These are phyloP conservation scores for Cubamyces lactineus DNA, from an alignment of 768 basidiomycete species.

Conservation along the genomic window DNA sequence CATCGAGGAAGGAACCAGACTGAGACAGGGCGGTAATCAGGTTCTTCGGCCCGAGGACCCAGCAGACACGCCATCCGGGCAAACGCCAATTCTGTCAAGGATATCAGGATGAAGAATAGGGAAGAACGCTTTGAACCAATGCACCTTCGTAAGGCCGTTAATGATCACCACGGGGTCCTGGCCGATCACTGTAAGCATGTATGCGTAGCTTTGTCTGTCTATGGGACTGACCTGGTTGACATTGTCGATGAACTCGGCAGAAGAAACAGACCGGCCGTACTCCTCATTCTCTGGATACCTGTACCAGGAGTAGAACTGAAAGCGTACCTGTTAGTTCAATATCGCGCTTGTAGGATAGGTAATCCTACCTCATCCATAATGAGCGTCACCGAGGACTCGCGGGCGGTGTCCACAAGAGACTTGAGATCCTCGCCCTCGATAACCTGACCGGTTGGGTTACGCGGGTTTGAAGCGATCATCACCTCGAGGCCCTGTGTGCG, in stretches of 20 bases:
- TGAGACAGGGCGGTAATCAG: conserved; percentile 90
- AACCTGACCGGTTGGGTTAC: conserved; percentile 95
- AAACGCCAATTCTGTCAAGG: conserved; percentile 84
- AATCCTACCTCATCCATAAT: conserved; percentile 76
- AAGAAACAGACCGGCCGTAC: conserved; percentile 77
- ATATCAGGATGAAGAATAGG: conserved; percentile 19
- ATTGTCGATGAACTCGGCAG: conserved; percentile 83
- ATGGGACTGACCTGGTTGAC: conserved; percentile 63
- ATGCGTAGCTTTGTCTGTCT: background rate
- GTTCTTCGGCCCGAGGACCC: conserved; percentile 92
- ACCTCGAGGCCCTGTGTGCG: conserved; percentile 82
- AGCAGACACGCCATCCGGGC: conserved; percentile 93
- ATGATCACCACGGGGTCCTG: conserved; percentile 84
- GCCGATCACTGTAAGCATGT: background rate
- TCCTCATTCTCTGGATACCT: conserved; percentile 85
- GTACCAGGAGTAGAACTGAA: conserved; percentile 93
- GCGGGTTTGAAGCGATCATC: conserved; percentile 90
- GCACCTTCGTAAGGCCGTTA: conserved; percentile 89
- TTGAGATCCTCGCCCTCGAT: conserved; percentile 81
- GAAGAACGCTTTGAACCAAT: background rate
- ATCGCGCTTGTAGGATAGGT: no score
- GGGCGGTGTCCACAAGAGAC: conserved; percentile 71
- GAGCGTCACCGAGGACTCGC: conserved; percentile 74
- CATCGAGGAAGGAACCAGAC: conserved; percentile 91
- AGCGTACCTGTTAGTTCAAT: background rate